These are phyloP conservation scores for barrel medic (Medicago truncatula) DNA, from an alignment of 306 rosid species.

Conservation along the genomic window DNA sequence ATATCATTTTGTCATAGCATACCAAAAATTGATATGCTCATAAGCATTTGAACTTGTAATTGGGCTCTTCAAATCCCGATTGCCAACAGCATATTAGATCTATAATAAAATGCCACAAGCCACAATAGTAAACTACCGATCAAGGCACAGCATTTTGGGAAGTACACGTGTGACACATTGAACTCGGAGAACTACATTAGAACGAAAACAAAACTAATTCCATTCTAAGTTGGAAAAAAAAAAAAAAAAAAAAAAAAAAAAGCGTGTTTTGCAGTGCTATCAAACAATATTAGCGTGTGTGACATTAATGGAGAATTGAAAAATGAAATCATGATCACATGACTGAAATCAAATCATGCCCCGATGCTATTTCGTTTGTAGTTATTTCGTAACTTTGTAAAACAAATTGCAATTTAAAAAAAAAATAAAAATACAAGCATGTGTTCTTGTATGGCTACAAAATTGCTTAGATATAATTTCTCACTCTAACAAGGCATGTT, in stretches of 20 bases:
- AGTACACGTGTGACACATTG: not conserved
- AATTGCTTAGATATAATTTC: constrained; percentile 24
- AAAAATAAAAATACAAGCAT: constrained; percentile 32
- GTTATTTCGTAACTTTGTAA: no score
- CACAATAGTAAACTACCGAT: not conserved
- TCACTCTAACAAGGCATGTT: constrained; percentile 41
- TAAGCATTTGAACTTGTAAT: not conserved
- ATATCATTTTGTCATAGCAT: not conserved
- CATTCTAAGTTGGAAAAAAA: not conserved
- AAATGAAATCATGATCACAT: constrained; percentile 4
- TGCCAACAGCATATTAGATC: not conserved
- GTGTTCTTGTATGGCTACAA: constrained; percentile 32
- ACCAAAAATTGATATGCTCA: not conserved
- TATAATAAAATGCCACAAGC: not conserved
- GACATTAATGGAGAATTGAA: not conserved
- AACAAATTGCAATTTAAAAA: constrained; percentile 15
- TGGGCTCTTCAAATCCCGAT: not conserved
- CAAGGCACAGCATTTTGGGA: not conserved
- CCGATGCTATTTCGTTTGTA: constrained; percentile 25
- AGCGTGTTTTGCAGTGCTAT: constrained; percentile 21
- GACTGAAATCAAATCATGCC: constrained; percentile 13
- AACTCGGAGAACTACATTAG: not conserved
- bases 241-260: not conserved
- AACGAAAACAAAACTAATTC: constrained; percentile 13
- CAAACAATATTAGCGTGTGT: not conserved